Evolutionary conservation across 495 filamentous ascomycete species (phyloP), one percentile per base, ranked within the genome.

Genomic region (Pyrenula massariospora): DNA sequence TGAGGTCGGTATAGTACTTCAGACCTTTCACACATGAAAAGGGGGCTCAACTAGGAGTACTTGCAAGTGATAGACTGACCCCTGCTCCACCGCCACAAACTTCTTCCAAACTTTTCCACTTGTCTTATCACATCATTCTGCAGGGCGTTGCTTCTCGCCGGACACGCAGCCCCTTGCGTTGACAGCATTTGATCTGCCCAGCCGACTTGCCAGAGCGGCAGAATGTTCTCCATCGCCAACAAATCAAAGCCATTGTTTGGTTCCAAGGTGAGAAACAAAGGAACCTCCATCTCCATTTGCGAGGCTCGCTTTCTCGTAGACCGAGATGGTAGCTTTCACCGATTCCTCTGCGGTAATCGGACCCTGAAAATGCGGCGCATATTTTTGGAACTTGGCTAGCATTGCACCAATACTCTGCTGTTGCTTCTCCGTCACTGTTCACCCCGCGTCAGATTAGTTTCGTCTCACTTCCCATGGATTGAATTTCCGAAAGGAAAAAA

Each of bases 351-450:
- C 19, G 23, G 48, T 56, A 31, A 22, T 50, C 48, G 55, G 55
- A 22, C 55, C 55, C 24, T 56, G 47, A 47, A 56, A 56, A 21
- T 47, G 48, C 24, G 55, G 55, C 5, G 55, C 48, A 51, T 56
- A 56, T 56, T 56, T 23, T 49, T 56, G 48, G 23, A 56, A 56
- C 48, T 56, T 56, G 19, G 22, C 55, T 50, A 50, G 22, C 55
- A 56, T 49, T 25, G 48, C 55, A 47, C 48, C 50, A 25, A 49
- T 24, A 22, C 48, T 50, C 22, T 56, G 55, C 31, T 24, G 47
- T 49, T 56, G 47, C 21, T 50, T 49, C 55, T 56, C 55, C 1
- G 55, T 56, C 50, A 50, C 55, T 56, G 25, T 52, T 24, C 25
- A 25, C 5, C 47, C 48, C 36, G 5, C 12, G 5, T 56, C 20